Conservation (phyloP, 225 moss, liverwort and hornwort genomes). For the Lunularia cruciata region DNA sequence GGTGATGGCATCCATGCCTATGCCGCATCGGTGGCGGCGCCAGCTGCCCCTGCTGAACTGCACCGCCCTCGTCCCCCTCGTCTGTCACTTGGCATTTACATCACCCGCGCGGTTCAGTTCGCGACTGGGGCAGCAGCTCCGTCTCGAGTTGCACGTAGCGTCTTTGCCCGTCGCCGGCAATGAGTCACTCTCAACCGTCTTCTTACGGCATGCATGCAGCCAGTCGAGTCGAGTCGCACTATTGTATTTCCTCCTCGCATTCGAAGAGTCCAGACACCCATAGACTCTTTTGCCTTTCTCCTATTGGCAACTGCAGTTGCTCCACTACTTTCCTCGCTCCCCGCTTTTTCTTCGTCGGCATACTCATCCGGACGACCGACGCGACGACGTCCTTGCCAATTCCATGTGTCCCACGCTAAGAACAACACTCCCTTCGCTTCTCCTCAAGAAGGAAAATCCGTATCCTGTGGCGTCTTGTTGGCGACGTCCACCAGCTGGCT, state of each 20-base stretch:
- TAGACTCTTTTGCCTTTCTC: not conserved
- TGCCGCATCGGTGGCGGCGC: constrained; percentile 7
- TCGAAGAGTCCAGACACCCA: not conserved
- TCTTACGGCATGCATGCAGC: constrained; percentile 7
- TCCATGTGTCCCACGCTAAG: too few relatives aligned
- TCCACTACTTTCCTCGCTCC: not conserved
- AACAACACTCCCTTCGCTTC: too few relatives aligned
- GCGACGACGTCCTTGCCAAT: not conserved
- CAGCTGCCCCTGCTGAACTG: not conserved
- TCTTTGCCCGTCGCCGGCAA: not conserved
- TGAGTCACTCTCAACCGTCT: not conserved
- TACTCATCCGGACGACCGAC: not conserved
- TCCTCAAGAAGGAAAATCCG: not conserved
- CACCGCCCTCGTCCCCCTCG: constrained; percentile 10
- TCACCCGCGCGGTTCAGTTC: constrained; percentile 2
- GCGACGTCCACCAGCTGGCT: too few relatives aligned
- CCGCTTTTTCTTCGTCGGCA: not conserved
- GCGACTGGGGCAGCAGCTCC: not conserved
- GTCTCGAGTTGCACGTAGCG: constrained; percentile 11
- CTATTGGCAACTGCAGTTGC: not conserved
- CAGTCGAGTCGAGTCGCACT: not conserved
- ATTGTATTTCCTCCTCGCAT: not conserved
- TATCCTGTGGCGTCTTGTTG: not conserved
- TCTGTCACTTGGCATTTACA: not conserved
- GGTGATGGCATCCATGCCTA: not conserved